Evolutionary conservation across 2,329 filamentous ascomycete genomes (phyloP), one percentile per base, ranked within the genome.

Genomic region (Canariomyces notabilis): DNA sequence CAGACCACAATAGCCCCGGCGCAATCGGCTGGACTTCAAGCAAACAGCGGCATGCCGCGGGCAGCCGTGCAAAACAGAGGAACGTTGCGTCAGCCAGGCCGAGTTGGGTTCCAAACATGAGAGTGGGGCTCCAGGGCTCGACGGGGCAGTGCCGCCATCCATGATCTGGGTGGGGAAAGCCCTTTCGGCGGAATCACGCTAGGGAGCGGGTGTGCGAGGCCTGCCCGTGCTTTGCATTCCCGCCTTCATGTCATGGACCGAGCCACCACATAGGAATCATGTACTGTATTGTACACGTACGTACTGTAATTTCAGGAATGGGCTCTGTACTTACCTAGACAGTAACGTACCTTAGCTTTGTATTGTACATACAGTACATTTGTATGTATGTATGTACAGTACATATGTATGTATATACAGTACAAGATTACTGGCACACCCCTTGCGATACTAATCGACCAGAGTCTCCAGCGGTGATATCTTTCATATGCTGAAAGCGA

Each of bases 141-240:
- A 45, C 44, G 42, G 44, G 46, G 42, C 35, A 32, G 37, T 44
- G 41, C 43, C 44, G 41, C 39, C 48, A 41, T 44, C n/a, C n/a
- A n/a, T n/a, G n/a, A n/a, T n/a, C 36, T 23, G 21, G 42, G 46
- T 49, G 50, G 42, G 41, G 50, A 52, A 22, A 46, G 26, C 36
- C 33, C 8, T 46, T 22, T 42, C 44, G 37, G 23, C 22, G 32
- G 23, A 45, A 42, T 40, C 26, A 44, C 40, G 44, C 50, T 48
- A 53, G 37, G 37, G 42, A 45, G 42, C 50, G 44, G 50, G 50
- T 49, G 47, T 45, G 50, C 26, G 44, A 48, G 43, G 48, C 39
- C 35, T 35, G 42, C 50, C 44, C 42, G 44, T 49, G 46, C 44
- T 46, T 46, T 50, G 47, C 50, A 50, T 47, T 53, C 50, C 50